Conservation (phyloP, 805 yeast species). For the Kuraishia molischiana region DNA sequence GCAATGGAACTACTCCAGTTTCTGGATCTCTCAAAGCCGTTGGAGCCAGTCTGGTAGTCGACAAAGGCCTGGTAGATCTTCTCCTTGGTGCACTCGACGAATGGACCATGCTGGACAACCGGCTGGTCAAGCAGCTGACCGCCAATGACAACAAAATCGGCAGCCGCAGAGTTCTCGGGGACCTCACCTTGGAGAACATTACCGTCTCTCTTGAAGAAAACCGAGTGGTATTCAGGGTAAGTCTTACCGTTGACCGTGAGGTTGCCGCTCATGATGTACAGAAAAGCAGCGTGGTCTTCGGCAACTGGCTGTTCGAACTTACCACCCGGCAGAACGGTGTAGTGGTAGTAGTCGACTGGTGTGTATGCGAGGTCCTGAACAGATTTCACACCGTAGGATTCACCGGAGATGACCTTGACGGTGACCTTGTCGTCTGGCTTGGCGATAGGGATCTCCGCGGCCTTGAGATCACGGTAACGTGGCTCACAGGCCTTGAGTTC, state of each 20-base stretch:
- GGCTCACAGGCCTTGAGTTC: conserved; percentile 55
- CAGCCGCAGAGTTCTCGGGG: conserved; percentile 29
- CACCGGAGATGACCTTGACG: conserved; percentile 72
- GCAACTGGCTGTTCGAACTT: conserved; percentile 51
- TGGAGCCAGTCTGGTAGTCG: conserved; percentile 59
- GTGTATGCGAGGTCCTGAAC: conserved; percentile 71
- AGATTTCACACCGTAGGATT: conserved; percentile 66
- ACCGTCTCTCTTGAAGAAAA: conserved; percentile 66
- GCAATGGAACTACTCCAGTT: conserved; percentile 43
- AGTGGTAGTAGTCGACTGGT: conserved; percentile 69
- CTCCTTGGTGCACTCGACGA: conserved; percentile 65
- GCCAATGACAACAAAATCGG: conserved; percentile 67
- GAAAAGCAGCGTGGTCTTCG: conserved; percentile 52
- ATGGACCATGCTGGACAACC: conserved; percentile 84
- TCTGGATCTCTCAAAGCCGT: conserved; percentile 61
- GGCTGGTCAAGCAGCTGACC: conserved; percentile 69
- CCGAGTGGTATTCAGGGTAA: conserved; percentile 37
- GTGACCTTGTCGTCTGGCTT: conserved; percentile 52
- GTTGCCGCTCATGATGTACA: conserved; percentile 58
- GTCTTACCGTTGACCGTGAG: conserved; percentile 34
- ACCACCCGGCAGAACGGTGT: conserved; percentile 55
- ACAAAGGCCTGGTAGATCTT: conserved; percentile 59
- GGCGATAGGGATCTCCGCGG: conserved; percentile 61
- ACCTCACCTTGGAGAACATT: conserved; percentile 44
- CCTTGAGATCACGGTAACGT: conserved; percentile 67